These are phyloP conservation scores for Mycena metata DNA, from an alignment of 768 basidiomycete genomes.

Conservation along the genomic window DNA sequence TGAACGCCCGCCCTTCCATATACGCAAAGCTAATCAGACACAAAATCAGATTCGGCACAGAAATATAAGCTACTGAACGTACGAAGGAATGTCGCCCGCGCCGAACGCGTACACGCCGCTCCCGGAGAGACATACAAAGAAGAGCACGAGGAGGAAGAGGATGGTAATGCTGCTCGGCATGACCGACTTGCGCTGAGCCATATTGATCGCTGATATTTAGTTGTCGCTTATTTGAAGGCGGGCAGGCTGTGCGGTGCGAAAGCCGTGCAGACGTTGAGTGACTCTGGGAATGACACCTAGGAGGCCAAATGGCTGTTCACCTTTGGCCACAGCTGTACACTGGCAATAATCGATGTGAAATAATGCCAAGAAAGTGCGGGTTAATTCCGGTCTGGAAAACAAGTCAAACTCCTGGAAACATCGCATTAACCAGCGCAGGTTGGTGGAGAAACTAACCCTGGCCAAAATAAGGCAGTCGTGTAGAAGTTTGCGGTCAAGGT, in stretches of 20 bases:
- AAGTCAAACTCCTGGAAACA: too few relatives aligned
- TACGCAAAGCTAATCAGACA: slow-evolving; percentile 73
- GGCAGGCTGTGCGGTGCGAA: too few relatives aligned
- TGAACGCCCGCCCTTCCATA: slow-evolving; percentile 87
- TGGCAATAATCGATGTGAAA: too few relatives aligned
- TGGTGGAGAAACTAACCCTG: too few relatives aligned
- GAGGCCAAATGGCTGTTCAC: too few relatives aligned
- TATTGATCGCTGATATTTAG: too few relatives aligned
- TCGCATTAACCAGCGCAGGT: too few relatives aligned
- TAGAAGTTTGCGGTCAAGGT: too few relatives aligned
- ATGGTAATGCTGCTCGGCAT: slow-evolving; percentile 54
- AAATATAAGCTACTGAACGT: slow-evolving; percentile 24
- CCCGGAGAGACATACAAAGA: slow-evolving; percentile 67
- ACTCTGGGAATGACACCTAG: slow-evolving; percentile 39
- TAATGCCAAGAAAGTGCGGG: too few relatives aligned
- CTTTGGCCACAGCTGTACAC: too few relatives aligned
- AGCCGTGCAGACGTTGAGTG: not conserved
- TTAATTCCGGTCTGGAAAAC: too few relatives aligned
- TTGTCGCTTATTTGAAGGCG: slow-evolving; percentile 37
- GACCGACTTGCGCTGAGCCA: not conserved
- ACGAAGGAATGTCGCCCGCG: slow-evolving; percentile 90
- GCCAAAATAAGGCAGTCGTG: too few relatives aligned
- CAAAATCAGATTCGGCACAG: slow-evolving; percentile 36
- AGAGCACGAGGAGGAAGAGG: slow-evolving; percentile 63
- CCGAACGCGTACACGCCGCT: slow-evolving; percentile 81